Percentiles rank a stretch among this genome's conserved stretches.
Conservation (phyloP, 139 green algal genomes). For the Chlorella sp. region DNA sequence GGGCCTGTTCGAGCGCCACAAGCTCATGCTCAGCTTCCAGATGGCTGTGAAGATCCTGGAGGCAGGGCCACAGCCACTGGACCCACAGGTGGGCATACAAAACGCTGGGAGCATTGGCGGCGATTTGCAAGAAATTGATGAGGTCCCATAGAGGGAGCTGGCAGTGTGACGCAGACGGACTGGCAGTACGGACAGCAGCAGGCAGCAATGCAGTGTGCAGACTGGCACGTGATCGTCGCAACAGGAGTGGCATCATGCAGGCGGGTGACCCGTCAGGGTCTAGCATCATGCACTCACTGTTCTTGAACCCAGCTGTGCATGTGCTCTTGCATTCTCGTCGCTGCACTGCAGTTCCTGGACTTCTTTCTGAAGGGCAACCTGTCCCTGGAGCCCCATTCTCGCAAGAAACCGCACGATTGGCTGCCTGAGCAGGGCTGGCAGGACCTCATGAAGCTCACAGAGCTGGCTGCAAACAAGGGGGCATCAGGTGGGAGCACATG, state of each 20-base stretch:
- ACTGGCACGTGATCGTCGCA: not conserved
- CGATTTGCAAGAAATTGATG: not conserved
- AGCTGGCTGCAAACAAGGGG: conserved; percentile 27
- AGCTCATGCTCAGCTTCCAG: conserved; percentile 77
- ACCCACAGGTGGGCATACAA: conserved; percentile 12
- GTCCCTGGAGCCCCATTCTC: conserved; percentile 52
- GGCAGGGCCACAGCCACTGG: conserved; percentile 27
- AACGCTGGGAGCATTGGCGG: not conserved
- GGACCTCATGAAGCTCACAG: conserved; percentile 67
- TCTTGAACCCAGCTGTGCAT: too few relatives aligned
- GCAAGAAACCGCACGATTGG: conserved; percentile 61
- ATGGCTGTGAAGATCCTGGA: conserved; percentile 78
- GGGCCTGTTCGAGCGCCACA: conserved; percentile 76
- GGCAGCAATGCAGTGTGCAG: not conserved
- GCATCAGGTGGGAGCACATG: too few relatives aligned
- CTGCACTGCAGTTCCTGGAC: conserved; percentile 62
- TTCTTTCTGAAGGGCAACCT: conserved; percentile 90
- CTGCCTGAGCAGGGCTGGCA: conserved; percentile 75
- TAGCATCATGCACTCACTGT: too few relatives aligned
- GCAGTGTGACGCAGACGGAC: not conserved
- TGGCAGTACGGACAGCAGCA: not conserved
- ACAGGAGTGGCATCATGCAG: too few relatives aligned
- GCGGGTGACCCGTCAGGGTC: too few relatives aligned
- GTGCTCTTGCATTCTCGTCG: conserved; percentile 13
- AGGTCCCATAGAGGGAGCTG: not conserved